Percentiles rank a stretch among this genome's conserved stretches.
These are phyloP conservation scores for Begonia fuchsioides DNA, from an alignment of 306 rosid genomes.

Conservation along the genomic window DNA sequence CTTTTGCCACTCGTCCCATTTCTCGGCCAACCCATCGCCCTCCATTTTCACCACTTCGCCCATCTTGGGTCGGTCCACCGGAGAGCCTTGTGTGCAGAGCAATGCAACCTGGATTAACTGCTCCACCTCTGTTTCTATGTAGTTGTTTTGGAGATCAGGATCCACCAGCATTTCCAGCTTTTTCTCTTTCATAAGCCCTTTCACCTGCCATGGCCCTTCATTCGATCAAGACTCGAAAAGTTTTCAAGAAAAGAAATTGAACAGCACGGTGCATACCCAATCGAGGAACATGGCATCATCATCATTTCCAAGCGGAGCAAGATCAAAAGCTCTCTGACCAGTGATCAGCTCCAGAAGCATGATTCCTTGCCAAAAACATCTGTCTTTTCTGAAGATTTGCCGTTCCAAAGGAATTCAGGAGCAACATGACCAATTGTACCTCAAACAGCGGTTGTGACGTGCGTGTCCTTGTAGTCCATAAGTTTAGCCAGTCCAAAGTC, in stretches of 20 bases:
- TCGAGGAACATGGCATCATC: conserved; percentile 98
- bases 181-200: conserved; percentile 86
- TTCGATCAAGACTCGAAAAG: not conserved
- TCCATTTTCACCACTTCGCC: conserved; percentile 93
- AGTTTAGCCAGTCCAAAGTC: conserved; percentile 97
- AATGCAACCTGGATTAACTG: conserved; percentile 91
- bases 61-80: conserved; percentile 96
- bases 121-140: conserved; percentile 85
- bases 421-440: conserved; percentile 97
- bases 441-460: conserved; percentile 86
- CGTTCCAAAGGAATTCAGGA: conserved; percentile 85
- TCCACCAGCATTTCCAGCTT: conserved; percentile 88
- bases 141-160: conserved; percentile 81
- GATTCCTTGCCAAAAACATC: conserved; percentile 95
- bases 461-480: conserved; percentile 98
- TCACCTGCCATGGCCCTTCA: conserved; percentile 42
- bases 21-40: conserved; percentile 94
- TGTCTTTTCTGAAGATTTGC: conserved; percentile 92
- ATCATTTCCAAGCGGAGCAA: conserved; percentile 93
- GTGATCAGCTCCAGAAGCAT: conserved; percentile 97
- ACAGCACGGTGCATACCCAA: conserved; percentile 51
- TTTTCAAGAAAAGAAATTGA: not conserved
- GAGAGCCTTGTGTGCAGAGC: conserved; percentile 95
- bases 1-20: conserved; percentile 99
- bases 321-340: conserved; percentile 95